Base-by-base conservation (phyloP, 441 rosid species). In the Gossypium trilobum region DNA sequence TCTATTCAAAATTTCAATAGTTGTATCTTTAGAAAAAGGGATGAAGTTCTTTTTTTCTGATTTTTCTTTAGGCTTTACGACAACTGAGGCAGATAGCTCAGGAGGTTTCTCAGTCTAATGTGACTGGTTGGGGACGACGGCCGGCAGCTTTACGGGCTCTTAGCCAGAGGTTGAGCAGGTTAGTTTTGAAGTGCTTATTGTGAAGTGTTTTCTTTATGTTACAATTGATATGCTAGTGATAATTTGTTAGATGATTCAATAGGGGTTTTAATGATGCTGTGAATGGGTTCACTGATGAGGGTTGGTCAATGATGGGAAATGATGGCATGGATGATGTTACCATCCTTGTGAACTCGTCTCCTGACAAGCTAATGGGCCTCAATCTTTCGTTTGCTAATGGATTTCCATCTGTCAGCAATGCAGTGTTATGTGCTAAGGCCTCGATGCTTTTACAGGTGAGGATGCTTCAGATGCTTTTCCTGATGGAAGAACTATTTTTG, bases 191-290 rank as follows among this genome's bases (percentile, higher is more conserved):
- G 19, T 54, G 57, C 14, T 25, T 65, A 44, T 63, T 11, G 29
- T 66, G 42, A 50, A 23, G 7, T 42, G 2, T 29, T 25, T 58
- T 17, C 31, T 20, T 51, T 51, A 57, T 57, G 19, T 58, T 71
- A 25, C 25, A 65, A 3, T 5, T 51, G 74, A 3, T 48, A 25
- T 67, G 22, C 63, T 51, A 6, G 73, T 59, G 56, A 39, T 46
- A 65, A 31, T 61, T 73, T 80, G 33, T 82, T 46, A 22, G 71
- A 54, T 81, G 60, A 48, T 78, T 63, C 11, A 66, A 65, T 78
- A 95, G 99, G 84, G 97, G 97, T 33, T 92, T 95, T 71, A 95
- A 95, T 74, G 99, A 95, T 84, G 97, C 96, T 74, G 88, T 95
- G 65, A 92, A 95, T 77, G 96, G 97, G 29, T 91, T 95, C 78